Evolutionary conservation across 2,329 filamentous ascomycete species (phyloP).

Genomic region (Epicoccum sorghinum): DNA sequence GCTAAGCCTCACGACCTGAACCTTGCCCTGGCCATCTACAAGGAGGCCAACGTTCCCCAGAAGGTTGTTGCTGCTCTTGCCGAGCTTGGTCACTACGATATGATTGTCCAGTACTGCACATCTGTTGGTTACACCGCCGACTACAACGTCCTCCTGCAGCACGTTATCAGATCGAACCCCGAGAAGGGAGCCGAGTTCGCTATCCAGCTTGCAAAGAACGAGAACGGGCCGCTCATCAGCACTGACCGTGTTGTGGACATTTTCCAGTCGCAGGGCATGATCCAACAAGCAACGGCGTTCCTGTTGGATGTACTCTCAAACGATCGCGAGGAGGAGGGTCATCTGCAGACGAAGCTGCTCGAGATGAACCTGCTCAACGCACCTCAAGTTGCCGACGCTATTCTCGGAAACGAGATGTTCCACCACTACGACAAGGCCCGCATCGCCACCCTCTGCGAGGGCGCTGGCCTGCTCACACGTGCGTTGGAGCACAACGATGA

Average conservation of each 20-base stretch:
- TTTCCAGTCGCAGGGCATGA: slow-evolving; percentile 97
- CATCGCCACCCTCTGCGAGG: slow-evolving; percentile 89
- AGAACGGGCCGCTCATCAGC: slow-evolving; percentile 85
- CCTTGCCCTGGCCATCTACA: slow-evolving; percentile 86
- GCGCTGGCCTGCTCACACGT: slow-evolving; percentile 73
- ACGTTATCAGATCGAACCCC: slow-evolving; percentile 80
- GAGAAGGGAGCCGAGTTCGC: slow-evolving; percentile 97
- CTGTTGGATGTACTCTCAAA: slow-evolving; percentile 93
- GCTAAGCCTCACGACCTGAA: slow-evolving; percentile 88
- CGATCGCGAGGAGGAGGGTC: slow-evolving; percentile 90
- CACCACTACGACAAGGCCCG: slow-evolving; percentile 92
- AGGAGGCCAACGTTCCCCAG: slow-evolving; percentile 85
- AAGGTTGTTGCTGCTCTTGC: slow-evolving; percentile 96
- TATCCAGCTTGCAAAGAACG: slow-evolving; percentile 86
- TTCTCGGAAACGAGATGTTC: slow-evolving; percentile 98
- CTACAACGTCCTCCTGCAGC: slow-evolving; percentile 88
- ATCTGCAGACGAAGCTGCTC: slow-evolving; percentile 89
- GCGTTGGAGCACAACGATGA: slow-evolving; percentile 96
- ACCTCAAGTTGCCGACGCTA: slow-evolving; percentile 96
- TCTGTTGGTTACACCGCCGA: slow-evolving; percentile 91
- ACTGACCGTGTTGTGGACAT: slow-evolving; percentile 95
- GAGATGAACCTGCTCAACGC: slow-evolving; percentile 99
- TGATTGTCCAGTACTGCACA: slow-evolving; percentile 90
- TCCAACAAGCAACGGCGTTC: slow-evolving; percentile 98
- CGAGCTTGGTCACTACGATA: slow-evolving; percentile 94